Evolutionary conservation across 2,329 filamentous ascomycete genomes (phyloP).

Genomic region (Fusarium stilboides): DNA sequence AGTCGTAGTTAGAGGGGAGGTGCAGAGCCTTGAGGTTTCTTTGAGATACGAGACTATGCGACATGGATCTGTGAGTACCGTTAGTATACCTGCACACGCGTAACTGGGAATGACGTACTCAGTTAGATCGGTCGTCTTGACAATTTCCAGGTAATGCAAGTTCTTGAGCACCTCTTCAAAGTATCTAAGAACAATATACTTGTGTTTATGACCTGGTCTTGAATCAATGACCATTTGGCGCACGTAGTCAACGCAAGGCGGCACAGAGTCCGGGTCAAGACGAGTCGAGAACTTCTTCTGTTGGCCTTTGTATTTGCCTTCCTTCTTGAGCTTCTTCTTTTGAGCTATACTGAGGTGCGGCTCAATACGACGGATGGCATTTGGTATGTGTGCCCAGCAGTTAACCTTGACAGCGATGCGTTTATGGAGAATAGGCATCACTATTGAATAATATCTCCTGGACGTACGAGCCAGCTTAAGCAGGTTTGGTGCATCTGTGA

Average conservation of each 20-base stretch:
- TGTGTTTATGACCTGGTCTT: neutral
- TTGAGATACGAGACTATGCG: neutral
- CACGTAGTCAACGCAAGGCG: slow-evolving; percentile 7
- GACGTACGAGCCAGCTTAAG: slow-evolving; percentile 19
- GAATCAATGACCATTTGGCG: slow-evolving; percentile 11
- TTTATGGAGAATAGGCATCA: slow-evolving; percentile 4
- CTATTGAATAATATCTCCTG: slow-evolving; percentile 5
- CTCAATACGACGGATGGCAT: neutral
- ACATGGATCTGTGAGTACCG: neutral
- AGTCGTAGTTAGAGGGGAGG: fast-evolving
- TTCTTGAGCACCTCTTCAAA: slow-evolving; percentile 26
- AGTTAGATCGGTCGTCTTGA: neutral
- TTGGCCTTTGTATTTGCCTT: neutral
- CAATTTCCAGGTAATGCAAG: neutral
- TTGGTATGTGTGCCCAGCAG: neutral
- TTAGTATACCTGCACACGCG: neutral
- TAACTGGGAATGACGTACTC: neutral
- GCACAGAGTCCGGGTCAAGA: neutral
- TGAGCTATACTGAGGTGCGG: slow-evolving; percentile 17
- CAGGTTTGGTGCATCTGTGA: neutral
- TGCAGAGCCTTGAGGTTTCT: slow-evolving; percentile 12
- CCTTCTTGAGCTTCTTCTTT: slow-evolving; percentile 11
- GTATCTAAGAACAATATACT: neutral
- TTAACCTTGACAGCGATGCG: neutral
- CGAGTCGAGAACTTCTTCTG: neutral